Percentiles rank a stretch among this genome's conserved stretches.
phyloP scores from a whole-genome alignment of 2,329 filamentous ascomycete genomes.

The Talaromyces amestolkiae region DNA sequence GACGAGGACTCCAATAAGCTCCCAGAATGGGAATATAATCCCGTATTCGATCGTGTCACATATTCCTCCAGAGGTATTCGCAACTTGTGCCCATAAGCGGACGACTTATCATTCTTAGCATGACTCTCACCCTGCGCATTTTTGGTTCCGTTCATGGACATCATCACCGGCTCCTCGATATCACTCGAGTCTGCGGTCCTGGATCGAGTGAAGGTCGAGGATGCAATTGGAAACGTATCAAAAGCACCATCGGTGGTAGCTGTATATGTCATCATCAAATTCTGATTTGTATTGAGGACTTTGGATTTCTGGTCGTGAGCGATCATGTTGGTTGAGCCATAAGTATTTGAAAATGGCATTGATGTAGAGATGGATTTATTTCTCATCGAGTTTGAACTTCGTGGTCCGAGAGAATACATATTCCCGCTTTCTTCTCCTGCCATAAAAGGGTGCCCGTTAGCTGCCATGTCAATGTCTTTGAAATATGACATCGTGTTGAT shows the following conservation, averaged over 20 bases:
- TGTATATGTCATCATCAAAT: constrained; percentile 5
- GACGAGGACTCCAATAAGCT: neutral
- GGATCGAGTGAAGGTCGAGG: neutral
- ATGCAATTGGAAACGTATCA: neutral
- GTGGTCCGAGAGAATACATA: neutral
- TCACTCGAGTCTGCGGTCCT: neutral
- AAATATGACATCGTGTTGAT: constrained; percentile 14
- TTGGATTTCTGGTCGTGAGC: neutral
- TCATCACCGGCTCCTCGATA: constrained; percentile 1
- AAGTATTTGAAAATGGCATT: neutral
- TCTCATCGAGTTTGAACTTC: neutral
- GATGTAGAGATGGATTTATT: neutral
- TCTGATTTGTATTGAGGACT: neutral
- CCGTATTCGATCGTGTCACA: neutral
- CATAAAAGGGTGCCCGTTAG: neutral
- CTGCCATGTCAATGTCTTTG: neutral
- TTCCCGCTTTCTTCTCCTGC: neutral
- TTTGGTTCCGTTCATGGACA: constrained; percentile 1
- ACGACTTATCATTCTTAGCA: neutral
- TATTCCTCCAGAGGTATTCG: neutral
- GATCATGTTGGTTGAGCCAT: neutral
- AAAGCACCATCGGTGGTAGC: neutral
- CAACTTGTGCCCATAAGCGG: neutral
- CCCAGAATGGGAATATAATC: neutral
- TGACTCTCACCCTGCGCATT: neutral